Evolutionary conservation across 169 alveolate species (phyloP).

Genomic region (Toxoplasma gondii): DNA sequence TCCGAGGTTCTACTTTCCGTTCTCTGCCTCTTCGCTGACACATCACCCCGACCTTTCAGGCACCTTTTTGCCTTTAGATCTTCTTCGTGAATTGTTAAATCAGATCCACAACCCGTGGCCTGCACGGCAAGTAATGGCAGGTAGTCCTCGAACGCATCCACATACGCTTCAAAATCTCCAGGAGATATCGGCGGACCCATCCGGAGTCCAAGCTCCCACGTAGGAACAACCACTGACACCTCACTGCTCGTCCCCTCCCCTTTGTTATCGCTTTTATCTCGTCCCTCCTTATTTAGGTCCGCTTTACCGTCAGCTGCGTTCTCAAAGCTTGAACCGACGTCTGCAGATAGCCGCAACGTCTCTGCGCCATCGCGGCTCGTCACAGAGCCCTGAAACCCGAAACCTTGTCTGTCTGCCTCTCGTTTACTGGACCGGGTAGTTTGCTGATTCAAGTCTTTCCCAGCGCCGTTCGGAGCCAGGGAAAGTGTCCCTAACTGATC

Average conservation of each 20-base stretch:
- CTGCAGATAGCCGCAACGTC: too few species aligned
- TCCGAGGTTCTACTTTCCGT: neutral
- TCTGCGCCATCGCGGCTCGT: too few species aligned
- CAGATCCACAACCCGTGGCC: neutral
- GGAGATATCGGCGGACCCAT: neutral
- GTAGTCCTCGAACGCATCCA: constrained; percentile 42
- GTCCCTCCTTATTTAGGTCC: neutral
- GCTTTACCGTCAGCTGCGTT: too few species aligned
- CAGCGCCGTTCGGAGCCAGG: too few species aligned
- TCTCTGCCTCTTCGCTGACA: neutral
- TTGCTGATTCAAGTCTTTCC: too few species aligned
- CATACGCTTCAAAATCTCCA: neutral
- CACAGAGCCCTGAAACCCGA: too few species aligned
- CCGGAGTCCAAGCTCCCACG: constrained; percentile 27
- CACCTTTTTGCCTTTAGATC: neutral
- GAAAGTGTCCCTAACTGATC: too few species aligned
- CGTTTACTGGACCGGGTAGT: too few species aligned
- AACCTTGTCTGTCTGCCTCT: too few species aligned
- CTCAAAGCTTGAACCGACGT: too few species aligned
- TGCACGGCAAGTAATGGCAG: neutral
- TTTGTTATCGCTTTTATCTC: neutral
- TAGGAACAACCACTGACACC: neutral
- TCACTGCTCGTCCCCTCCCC: neutral
- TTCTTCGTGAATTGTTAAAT: neutral
- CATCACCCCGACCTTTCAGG: neutral